phyloP scores from a whole-genome alignment of 352 stramenopile genomes.

The Phytophthora sansomeana region DNA sequence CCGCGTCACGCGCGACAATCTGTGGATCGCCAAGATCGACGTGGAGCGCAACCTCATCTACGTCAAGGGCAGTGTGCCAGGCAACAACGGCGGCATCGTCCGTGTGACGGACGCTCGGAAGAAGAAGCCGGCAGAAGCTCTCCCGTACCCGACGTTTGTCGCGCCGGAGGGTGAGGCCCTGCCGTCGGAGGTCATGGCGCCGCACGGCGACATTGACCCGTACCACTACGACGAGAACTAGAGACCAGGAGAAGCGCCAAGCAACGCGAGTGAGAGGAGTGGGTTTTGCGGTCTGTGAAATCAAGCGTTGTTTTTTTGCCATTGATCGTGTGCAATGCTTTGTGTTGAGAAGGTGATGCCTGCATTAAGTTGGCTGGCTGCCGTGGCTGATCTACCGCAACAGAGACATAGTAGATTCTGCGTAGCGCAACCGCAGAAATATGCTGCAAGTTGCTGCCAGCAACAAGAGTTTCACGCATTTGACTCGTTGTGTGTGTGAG shows the following conservation, averaged over 20 bases:
- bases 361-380: too few species aligned
- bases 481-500: too few species aligned
- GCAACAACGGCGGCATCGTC: conserved; percentile 89
- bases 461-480: too few species aligned
- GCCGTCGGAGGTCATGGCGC: conserved; percentile 77
- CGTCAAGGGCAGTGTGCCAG: conserved; percentile 94
- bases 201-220: conserved; percentile 77
- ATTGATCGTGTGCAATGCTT: conserved; percentile 6
- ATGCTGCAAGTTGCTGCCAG: too few species aligned
- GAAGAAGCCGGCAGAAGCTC: conserved; percentile 67
- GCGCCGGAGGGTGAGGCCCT: conserved; percentile 52
- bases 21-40: conserved; percentile 94
- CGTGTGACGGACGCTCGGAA: conserved; percentile 89
- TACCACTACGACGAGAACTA: conserved; percentile 90
- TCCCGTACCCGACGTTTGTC: conserved; percentile 89
- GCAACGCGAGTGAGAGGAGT: conserved; percentile 4
- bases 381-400: too few species aligned
- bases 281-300: not conserved
- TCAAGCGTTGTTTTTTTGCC: conserved; percentile 15
- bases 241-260: conserved; percentile 25
- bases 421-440: too few species aligned
- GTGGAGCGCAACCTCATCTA: conserved; percentile 94
- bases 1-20: conserved; percentile 96
- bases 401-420: too few species aligned
- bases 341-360: too few species aligned